A percentile compares a stretch with the other conserved stretches of the same genome.
Conservation (phyloP, 306 rosid genomes). For the Cucurbita argyrosperma region DNA sequence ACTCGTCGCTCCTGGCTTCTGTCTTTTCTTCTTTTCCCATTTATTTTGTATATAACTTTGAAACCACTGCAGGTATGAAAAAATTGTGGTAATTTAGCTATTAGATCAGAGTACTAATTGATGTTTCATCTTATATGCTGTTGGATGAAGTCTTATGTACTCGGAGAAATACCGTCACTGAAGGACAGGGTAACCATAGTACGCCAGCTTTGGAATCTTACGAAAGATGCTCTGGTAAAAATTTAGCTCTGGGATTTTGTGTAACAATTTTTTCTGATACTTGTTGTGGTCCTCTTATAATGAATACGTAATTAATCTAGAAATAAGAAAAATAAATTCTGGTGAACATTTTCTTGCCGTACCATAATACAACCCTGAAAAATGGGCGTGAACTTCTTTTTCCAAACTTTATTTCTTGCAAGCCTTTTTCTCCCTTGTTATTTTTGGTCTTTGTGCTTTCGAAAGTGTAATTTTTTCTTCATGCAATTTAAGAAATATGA, state of each 20-base stretch:
- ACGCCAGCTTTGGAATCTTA: conserved; percentile 93
- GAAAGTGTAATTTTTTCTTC: not conserved
- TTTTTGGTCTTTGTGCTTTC: not conserved
- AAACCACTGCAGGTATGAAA: not conserved
- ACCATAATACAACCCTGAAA: not conserved
- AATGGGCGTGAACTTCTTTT: not conserved
- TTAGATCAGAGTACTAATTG: conserved; percentile 13
- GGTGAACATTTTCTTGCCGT: not conserved
- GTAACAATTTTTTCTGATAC: not conserved
- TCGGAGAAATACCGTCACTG: conserved; percentile 84
- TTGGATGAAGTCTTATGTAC: conserved; percentile 75
- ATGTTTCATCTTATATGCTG: conserved; percentile 11
- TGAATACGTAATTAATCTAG: not conserved
- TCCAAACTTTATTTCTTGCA: not conserved
- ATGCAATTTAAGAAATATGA: conserved; percentile 7
- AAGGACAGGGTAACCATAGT: conserved; percentile 74
- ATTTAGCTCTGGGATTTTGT: conserved; percentile 10
- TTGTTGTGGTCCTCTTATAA: not conserved
- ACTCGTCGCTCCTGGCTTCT: not conserved
- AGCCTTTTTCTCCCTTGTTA: not conserved
- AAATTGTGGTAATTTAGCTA: not conserved
- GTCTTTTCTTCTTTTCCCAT: not conserved
- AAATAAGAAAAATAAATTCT: not conserved
- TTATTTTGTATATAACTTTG: not conserved
- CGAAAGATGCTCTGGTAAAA: conserved; percentile 71